Conservation (phyloP, 139 green algal genomes). For the Closterium sp. region DNA sequence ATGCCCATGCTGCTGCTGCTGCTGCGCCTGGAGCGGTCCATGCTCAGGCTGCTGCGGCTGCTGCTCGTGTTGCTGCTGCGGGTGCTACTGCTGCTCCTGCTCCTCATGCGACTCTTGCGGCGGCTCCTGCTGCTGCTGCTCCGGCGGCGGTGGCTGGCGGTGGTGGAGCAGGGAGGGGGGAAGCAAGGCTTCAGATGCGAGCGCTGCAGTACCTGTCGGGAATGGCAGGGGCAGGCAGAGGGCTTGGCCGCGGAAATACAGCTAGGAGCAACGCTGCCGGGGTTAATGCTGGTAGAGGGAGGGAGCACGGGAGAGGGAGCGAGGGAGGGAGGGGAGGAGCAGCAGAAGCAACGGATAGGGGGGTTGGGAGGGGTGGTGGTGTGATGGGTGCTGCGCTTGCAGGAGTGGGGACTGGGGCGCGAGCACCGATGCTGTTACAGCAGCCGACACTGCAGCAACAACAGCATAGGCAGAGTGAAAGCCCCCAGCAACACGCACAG, state of each 20-base stretch:
- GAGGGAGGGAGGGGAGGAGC: neutral
- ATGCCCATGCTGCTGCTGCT: neutral
- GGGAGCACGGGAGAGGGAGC: neutral
- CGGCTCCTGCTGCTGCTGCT: no score
- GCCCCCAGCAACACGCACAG: no score
- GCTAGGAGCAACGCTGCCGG: neutral
- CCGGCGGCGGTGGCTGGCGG: neutral
- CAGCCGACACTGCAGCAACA: neutral
- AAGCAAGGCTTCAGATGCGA: neutral
- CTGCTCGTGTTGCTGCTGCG: no score
- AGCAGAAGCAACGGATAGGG: neutral
- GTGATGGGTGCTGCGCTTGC: neutral
- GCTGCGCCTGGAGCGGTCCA: no score
- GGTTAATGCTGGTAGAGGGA: neutral
- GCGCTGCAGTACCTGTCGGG: neutral
- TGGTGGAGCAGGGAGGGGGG: neutral
- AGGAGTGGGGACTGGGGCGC: neutral
- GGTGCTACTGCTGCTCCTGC: no score
- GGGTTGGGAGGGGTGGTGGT: neutral
- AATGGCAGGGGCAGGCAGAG: neutral
- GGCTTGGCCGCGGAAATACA: neutral
- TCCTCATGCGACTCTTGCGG: no score
- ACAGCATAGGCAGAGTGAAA: no score
- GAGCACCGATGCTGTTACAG: neutral
- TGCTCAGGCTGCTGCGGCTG: no score